Conservation (phyloP, 1,284 basidiomycete genomes). For the Cutaneotrichosporon curvatum region DNA sequence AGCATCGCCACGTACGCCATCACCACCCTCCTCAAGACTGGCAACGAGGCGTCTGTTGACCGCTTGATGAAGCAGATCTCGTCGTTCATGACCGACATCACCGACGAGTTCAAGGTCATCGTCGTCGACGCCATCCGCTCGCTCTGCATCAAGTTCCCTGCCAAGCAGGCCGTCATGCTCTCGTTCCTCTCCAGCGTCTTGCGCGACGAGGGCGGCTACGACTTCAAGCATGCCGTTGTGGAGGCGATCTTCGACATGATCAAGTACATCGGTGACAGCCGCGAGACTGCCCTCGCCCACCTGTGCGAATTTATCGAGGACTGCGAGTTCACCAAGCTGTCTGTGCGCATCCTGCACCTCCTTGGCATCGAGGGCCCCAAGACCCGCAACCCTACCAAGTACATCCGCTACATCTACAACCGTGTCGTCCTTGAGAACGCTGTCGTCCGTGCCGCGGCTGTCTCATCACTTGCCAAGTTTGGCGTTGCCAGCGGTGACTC, state of each 20-base stretch:
- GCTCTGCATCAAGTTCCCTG: slow-evolving; percentile 96
- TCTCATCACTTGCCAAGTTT: slow-evolving; percentile 91
- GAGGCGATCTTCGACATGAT: slow-evolving; percentile 99
- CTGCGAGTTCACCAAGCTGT: slow-evolving; percentile 99
- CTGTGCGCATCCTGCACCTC: slow-evolving; percentile 90
- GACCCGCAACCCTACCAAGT: slow-evolving; percentile 91
- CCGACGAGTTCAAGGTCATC: slow-evolving; percentile 99
- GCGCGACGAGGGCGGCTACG: slow-evolving; percentile 96
- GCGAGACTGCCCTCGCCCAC: slow-evolving; percentile 90
- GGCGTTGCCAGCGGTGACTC: slow-evolving; percentile 78
- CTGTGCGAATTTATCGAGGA: slow-evolving; percentile 99
- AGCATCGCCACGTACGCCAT: slow-evolving; percentile 98
- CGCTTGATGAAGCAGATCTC: slow-evolving; percentile 99
- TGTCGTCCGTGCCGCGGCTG: slow-evolving; percentile 93
- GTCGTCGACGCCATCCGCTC: slow-evolving; percentile 98
- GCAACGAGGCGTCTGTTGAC: slow-evolving; percentile 97
- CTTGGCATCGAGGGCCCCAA: slow-evolving; percentile 95
- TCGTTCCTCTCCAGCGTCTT: slow-evolving; percentile 89
- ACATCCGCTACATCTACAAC: slow-evolving; percentile 99
- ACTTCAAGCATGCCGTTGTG: slow-evolving; percentile 98
- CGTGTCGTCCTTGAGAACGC: slow-evolving; percentile 98
- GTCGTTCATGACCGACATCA: slow-evolving; percentile 98
- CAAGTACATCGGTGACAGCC: slow-evolving; percentile 90
- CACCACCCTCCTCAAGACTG: slow-evolving; percentile 97
- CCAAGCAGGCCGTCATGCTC: slow-evolving; percentile 92